Evolutionary conservation across 75 land plant genomes (phyloP).

Genomic region (Pseudotsuga menziesii): DNA sequence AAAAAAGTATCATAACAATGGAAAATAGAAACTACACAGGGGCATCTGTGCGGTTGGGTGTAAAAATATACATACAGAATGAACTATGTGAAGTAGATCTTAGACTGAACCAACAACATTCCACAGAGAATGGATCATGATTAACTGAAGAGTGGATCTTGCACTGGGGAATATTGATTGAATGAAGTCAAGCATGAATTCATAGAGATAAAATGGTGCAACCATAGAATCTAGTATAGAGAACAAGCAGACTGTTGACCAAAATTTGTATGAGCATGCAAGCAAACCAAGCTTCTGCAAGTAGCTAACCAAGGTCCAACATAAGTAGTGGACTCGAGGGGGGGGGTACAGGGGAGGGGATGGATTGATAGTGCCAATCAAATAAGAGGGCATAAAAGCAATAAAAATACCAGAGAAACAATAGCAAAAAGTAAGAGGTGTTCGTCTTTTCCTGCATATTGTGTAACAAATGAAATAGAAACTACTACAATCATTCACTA

Average conservation of each 20-base stretch:
- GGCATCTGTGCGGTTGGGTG: neutral
- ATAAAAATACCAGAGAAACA: neutral
- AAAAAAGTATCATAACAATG: neutral
- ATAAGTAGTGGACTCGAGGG: too few relatives aligned
- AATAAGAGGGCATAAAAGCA: too few relatives aligned
- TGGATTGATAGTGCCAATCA: too few relatives aligned
- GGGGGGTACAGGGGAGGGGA: too few relatives aligned
- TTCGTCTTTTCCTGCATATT: neutral
- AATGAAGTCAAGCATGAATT: neutral
- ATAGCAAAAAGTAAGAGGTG: neutral
- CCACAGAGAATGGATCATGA: neutral
- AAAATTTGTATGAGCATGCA: neutral
- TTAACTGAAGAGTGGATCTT: neutral
- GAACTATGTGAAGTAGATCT: neutral
- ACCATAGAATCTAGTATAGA: neutral
- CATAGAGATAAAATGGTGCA: neutral
- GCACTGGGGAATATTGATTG: neutral
- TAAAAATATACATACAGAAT: neutral
- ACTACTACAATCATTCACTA: neutral
- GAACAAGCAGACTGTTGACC: neutral
- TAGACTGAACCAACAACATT: neutral
- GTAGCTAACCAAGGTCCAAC: neutral
- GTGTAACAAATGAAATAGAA: neutral
- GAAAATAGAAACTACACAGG: neutral
- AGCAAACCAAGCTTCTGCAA: neutral